Base-by-base conservation (phyloP, 257 asterid genomes). In the Cynanchum wilfordii region DNA sequence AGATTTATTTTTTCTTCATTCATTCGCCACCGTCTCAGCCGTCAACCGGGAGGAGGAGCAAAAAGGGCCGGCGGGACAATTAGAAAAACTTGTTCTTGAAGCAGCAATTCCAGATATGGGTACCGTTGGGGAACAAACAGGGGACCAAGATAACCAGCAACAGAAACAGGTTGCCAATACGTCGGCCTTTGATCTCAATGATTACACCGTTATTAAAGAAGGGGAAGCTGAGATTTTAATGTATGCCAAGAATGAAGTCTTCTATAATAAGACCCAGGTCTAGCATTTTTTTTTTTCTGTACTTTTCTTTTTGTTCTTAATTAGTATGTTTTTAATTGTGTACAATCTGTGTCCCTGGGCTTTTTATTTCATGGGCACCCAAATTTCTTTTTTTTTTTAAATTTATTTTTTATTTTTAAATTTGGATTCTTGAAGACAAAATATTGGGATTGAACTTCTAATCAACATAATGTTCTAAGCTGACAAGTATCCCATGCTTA, bases 211-310 rank as follows among this genome's bases (percentile, higher is more conserved):
- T 29, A 85, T 92, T 76, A 92, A 87, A 79, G 98, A 95, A 81
- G 99, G 98, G 45, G 95, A 95, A 76, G 98, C 99, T 36, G 97
- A 92, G 92, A 90, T 95, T 74, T 78, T 95, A 45, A 92, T 92
- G 99, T 97, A 87, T 83, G 80, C 90, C 50, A 89, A 89, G 56
- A 95, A 95, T 78, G 87, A 81, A 86, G 99, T 95, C 77, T 95
- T 95, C 76, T 95, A 76, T 78, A 95, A 95, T 84, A 92, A 89
- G 75, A 82, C 98, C 17, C 99, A 95, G 99, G 98, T 95, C 66
- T 52, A 52, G 27, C 59, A n/a, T 71, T 68, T 59, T 7, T 60
- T 1, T 24, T 19, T 60, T n/a, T 24, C 40, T 36, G 2, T 33
- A 1, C 38, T 33, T 33, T 40, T 40, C 10, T 8, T 10, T 42